Evolutionary conservation across 768 basidiomycete species (phyloP), one percentile per base, ranked within the genome.

Genomic region (Russula brevipes): DNA sequence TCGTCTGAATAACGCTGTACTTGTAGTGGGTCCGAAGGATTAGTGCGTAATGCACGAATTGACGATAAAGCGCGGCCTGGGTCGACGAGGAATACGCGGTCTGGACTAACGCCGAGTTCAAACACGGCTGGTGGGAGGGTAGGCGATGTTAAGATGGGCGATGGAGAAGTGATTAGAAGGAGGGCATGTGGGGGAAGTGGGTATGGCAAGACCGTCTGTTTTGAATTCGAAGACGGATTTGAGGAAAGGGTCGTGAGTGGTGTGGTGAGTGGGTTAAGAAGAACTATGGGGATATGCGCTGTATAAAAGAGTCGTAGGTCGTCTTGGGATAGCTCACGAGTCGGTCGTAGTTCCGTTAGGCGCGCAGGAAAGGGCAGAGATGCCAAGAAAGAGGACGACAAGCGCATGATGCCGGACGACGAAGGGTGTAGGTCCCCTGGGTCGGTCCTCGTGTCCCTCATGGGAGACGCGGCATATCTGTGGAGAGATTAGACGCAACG

Each of bases 1-100:
- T 84, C 80, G 64, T 83, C 80, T 69, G 89, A 87, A 72, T 84
- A 91, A 61, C 75, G 77, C 63, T 89, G 85, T 14, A 91, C 78
- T 38, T 81, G 78, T 3, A 76, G 67, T 14, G 82, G 65, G 1
- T 82, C 82, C 4, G 72, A 73, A 0, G 81, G 76, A 47, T 81
- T 73, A 9, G 76, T 67, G 63, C 76, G 79, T 39, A 91, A 73
- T 31, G 75, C 66, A 38, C 73, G 73, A 6, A 87, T 75, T 3
- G 85, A 88, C 1, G 72, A 71, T 11, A 85, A 61, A 0, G 88
- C 88, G 42, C 84, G 83, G 49, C 72, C 67, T 4, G 87, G 85
- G 68, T 91, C 86, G 16, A 82, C 76, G 63, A 81, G 78, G 17
- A 87, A 68, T 33, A 80, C 68, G 2, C 61, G 66, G n/a, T 71